A percentile compares a stretch with the other conserved stretches of the same genome.
phyloP scores from a whole-genome alignment of 345 rosid genomes.

The Eucalyptus erythrocorys region DNA sequence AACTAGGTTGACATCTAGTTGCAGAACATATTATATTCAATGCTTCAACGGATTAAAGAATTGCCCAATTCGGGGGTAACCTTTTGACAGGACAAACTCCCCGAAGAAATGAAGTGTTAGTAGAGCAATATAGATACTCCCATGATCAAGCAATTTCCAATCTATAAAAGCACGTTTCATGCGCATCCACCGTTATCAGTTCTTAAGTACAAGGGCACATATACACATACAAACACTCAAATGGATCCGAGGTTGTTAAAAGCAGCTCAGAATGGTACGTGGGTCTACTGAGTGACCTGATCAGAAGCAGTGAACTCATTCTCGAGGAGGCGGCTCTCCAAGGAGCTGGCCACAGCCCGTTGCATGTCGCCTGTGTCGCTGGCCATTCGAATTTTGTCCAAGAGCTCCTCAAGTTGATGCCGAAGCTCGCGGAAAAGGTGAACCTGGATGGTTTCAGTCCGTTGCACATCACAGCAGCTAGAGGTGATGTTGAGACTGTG shows the following conservation, averaged over 20 bases:
- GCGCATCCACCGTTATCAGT: no score
- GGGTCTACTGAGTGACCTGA: not conserved
- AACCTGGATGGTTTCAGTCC: not conserved
- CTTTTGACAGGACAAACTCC: not conserved
- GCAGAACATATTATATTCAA: not conserved
- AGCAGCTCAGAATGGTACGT: not conserved
- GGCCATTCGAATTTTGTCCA: not conserved
- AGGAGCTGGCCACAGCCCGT: not conserved
- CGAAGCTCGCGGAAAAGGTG: not conserved
- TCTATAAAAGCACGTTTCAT: not conserved
- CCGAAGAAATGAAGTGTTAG: not conserved
- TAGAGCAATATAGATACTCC: not conserved
- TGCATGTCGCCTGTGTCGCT: not conserved
- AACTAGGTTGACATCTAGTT: no score
- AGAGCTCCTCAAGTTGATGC: not conserved
- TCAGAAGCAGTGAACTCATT: not conserved
- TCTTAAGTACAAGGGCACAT: not conserved
- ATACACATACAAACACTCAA: not conserved
- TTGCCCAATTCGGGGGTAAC: not conserved
- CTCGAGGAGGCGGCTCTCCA: not conserved
- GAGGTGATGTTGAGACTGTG: not conserved
- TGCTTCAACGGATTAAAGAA: not conserved
- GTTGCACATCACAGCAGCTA: not conserved
- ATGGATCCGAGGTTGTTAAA: not conserved
- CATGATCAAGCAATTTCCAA: not conserved